Evolutionary conservation across 352 stramenopile species (phyloP).

Genomic region (Globisporangium emineosum): DNA sequence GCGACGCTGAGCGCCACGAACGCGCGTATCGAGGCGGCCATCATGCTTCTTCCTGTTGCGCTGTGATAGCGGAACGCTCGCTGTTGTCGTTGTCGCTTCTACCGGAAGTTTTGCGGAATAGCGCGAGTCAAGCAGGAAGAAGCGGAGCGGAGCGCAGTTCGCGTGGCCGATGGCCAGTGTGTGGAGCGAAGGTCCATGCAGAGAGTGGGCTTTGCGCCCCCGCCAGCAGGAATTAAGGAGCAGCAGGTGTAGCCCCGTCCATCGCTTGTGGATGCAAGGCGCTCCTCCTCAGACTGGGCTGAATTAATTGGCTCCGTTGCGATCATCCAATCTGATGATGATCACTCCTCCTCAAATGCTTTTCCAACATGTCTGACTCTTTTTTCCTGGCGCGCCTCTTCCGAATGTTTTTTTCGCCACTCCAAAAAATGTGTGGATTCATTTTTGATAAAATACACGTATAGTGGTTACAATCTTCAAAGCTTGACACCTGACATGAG

Average conservation of each 20-base stretch:
- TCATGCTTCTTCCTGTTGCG: conserved; percentile 1
- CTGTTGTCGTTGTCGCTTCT: neutral
- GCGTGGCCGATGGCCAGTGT: neutral
- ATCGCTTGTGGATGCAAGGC: neutral
- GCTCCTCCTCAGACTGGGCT: neutral
- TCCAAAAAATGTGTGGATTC: neutral
- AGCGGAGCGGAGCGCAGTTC: neutral
- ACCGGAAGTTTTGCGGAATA: conserved; percentile 7
- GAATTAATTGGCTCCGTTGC: conserved; percentile 2
- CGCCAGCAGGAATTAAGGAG: conserved; percentile 15
- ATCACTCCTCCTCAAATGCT: too few species aligned
- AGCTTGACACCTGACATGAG: too few species aligned
- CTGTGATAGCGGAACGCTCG: neutral
- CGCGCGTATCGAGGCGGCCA: neutral
- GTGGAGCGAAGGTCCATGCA: conserved; percentile 4
- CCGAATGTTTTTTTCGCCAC: neutral
- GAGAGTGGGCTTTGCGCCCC: conserved; percentile 2
- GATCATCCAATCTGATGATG: neutral
- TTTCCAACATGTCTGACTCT: conserved; percentile 5
- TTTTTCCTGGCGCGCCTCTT: conserved; percentile 1
- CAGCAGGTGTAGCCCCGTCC: conserved; percentile 2
- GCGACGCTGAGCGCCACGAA: conserved; percentile 6
- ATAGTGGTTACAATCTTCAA: too few species aligned
- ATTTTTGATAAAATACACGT: too few species aligned
- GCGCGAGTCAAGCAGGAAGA: neutral